These are phyloP conservation scores for Apocynum venetum DNA, from an alignment of 257 asterid genomes.

Conservation along the genomic window DNA sequence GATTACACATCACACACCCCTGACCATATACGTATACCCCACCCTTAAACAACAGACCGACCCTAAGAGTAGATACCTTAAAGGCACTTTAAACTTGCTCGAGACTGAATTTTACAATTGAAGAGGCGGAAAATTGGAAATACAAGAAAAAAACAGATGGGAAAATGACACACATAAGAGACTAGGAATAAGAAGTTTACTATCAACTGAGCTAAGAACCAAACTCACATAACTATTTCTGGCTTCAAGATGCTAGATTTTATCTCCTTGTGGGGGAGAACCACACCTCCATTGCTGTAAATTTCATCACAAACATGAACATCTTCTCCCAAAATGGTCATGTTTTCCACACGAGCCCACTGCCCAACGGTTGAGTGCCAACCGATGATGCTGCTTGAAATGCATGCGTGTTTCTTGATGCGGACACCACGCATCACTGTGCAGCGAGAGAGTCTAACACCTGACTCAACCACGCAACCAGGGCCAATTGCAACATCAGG, in stretches of 20 bases:
- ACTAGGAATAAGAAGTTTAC: conserved; percentile 16
- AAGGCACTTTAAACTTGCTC: conserved; percentile 5
- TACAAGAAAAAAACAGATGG: neutral
- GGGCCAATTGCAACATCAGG: conserved; percentile 92
- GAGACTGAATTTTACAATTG: conserved; percentile 16
- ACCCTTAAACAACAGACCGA: conserved; percentile 6
- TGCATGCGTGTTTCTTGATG: conserved; percentile 71
- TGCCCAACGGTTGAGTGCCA: conserved; percentile 93
- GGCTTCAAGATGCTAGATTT: conserved; percentile 81
- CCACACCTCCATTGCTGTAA: conserved; percentile 82
- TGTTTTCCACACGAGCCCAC: conserved; percentile 94
- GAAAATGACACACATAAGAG: conserved; percentile 4
- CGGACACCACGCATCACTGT: conserved; percentile 85
- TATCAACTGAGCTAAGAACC: conserved; percentile 20
- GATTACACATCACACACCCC: conserved; percentile 13
- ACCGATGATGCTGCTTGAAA: conserved; percentile 77
- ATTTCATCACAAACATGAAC: conserved; percentile 86
- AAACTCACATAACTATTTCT: conserved; percentile 68
- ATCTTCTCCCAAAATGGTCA: conserved; percentile 90
- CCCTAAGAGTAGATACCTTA: neutral
- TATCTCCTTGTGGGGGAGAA: conserved; percentile 87
- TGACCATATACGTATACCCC: conserved; percentile 3
- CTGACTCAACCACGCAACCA: conserved; percentile 72
- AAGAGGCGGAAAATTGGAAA: neutral
- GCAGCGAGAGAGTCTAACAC: conserved; percentile 88